A percentile compares a stretch with the other conserved stretches of the same genome.
phyloP scores from a whole-genome alignment of 257 asterid genomes.

The Petunia secreta region DNA sequence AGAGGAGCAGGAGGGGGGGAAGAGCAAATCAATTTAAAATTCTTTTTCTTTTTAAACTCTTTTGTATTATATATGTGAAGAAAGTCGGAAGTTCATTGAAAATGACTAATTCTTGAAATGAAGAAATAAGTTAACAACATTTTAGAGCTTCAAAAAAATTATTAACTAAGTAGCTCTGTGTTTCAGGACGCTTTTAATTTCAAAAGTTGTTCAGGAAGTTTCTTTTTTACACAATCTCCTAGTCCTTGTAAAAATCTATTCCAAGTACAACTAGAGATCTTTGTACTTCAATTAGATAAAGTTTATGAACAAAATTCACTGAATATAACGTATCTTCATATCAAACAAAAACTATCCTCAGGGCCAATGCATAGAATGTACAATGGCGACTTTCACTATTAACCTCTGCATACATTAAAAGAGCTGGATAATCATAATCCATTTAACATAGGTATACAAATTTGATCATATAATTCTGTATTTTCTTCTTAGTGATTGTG shows the following conservation, averaged over 20 bases:
- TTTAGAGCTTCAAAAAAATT: neutral
- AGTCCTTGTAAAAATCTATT: neutral
- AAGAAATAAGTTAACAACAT: neutral
- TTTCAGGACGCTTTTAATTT: neutral
- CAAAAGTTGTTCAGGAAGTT: neutral
- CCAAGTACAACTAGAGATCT: neutral
- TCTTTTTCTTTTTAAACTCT: constrained; percentile 11
- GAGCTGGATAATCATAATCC: constrained; percentile 2
- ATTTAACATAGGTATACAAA: neutral
- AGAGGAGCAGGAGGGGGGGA: neutral
- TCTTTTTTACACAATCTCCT: neutral
- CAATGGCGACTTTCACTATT: neutral
- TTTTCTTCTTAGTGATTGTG: neutral
- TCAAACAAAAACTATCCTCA: neutral
- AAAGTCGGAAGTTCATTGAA: neutral
- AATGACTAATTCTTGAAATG: neutral
- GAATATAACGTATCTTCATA: neutral
- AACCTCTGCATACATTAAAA: neutral
- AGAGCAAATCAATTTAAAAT: neutral
- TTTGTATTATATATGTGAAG: neutral
- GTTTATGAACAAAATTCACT: neutral
- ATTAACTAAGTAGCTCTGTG: neutral
- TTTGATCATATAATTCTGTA: neutral
- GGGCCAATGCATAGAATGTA: constrained; percentile 1
- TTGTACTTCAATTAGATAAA: neutral